Evolutionary conservation across 2,329 filamentous ascomycete species (phyloP).

Genomic region (Paraphoma chrysanthemicola): DNA sequence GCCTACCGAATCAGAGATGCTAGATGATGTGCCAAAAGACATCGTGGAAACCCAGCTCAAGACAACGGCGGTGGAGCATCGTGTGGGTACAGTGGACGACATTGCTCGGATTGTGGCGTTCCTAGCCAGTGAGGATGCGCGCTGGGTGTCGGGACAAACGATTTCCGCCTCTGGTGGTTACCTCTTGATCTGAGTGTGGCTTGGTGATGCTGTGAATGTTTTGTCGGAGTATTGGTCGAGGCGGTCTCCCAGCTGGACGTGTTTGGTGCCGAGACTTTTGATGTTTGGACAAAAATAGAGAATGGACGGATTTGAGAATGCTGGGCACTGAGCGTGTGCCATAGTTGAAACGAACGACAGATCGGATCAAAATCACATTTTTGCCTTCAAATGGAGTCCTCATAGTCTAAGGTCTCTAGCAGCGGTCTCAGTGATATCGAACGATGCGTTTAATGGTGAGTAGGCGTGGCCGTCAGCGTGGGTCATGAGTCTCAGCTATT

Average conservation of each 20-base stretch:
- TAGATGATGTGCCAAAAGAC: slow-evolving; percentile 59
- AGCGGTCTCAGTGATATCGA: too few relatives aligned
- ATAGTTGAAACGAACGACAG: neutral
- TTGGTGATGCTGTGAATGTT: slow-evolving; percentile 2
- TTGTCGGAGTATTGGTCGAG: slow-evolving; percentile 4
- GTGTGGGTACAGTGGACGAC: slow-evolving; percentile 61
- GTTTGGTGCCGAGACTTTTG: slow-evolving; percentile 34
- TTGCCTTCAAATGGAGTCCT: too few relatives aligned
- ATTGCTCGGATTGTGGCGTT: slow-evolving; percentile 64
- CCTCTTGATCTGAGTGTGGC: slow-evolving; percentile 27
- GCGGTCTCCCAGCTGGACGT: neutral
- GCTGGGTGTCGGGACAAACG: slow-evolving; percentile 59
- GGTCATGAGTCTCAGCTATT: neutral
- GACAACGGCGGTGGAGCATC: slow-evolving; percentile 59
- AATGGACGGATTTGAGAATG: neutral
- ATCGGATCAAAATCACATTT: neutral
- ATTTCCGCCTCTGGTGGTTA: slow-evolving; percentile 63
- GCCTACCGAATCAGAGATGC: slow-evolving; percentile 65
- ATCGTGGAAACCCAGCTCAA: slow-evolving; percentile 59
- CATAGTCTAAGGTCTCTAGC: too few relatives aligned
- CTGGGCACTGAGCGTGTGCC: neutral
- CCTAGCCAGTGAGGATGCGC: slow-evolving; percentile 57
- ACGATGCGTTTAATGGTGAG: neutral
- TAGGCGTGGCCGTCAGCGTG: neutral
- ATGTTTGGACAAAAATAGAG: slow-evolving; percentile 34